phyloP scores from a whole-genome alignment of 257 asterid species.

The Fraxinus anomala region DNA sequence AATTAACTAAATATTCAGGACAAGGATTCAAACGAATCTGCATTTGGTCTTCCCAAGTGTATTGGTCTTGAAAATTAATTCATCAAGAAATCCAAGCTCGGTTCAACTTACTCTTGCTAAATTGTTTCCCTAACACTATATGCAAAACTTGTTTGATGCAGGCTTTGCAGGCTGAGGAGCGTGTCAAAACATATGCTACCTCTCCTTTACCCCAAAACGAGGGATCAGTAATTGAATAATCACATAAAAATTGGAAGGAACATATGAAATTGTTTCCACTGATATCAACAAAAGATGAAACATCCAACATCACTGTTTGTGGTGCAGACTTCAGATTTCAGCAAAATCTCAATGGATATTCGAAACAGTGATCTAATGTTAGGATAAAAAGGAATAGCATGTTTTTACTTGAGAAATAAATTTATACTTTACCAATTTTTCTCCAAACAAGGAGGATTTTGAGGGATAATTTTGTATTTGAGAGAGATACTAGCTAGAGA shows the following conservation, averaged over 20 bases:
- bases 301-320: not conserved
- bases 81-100: not conserved
- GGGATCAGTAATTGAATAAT: constrained; percentile 29
- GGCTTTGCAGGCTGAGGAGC: constrained; percentile 63
- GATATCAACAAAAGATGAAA: not conserved
- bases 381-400: not conserved
- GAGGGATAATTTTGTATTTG: not conserved
- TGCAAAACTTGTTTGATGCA: constrained; percentile 32
- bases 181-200: constrained; percentile 37
- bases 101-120: not conserved
- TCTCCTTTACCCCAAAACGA: constrained; percentile 36
- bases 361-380: not conserved
- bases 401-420: not conserved
- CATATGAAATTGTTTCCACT: not conserved
- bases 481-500: not conserved
- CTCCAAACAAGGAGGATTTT: not conserved
- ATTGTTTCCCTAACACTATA: not conserved
- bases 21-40: not conserved
- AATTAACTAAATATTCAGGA: not conserved
- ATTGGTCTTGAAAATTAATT: constrained; percentile 12
- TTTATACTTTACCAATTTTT: not conserved
- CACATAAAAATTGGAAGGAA: not conserved
- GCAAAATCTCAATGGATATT: not conserved
- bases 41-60: not conserved
- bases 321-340: not conserved